phyloP scores from a whole-genome alignment of 768 basidiomycete genomes.

The Boletus edulis region DNA sequence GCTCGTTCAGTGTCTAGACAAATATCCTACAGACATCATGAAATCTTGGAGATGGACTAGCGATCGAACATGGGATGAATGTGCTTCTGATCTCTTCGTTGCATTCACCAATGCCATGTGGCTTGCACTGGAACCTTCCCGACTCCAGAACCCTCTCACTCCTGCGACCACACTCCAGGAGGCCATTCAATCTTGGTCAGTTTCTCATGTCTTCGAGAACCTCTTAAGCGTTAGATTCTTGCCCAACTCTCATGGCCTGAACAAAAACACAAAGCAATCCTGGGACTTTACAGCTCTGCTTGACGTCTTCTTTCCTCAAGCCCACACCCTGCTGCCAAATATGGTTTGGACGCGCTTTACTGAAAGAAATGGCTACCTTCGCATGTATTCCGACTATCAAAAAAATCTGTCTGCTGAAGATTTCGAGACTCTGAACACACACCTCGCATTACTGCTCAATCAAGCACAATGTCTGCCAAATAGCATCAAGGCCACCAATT shows the following conservation, averaged over 20 bases:
- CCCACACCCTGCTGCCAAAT: not conserved
- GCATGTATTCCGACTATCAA: not conserved
- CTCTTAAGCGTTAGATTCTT: slow-evolving; percentile 4
- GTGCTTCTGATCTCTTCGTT: not conserved
- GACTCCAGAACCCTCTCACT: not conserved
- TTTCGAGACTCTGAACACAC: not conserved
- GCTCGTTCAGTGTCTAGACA: not conserved
- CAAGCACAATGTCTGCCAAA: slow-evolving; percentile 3
- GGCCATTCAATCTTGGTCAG: slow-evolving; percentile 2
- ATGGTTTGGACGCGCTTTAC: slow-evolving; percentile 1
- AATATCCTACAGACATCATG: not conserved
- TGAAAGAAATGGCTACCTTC: not conserved
- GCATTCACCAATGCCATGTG: slow-evolving; percentile 6
- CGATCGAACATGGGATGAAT: not conserved
- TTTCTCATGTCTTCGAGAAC: not conserved
- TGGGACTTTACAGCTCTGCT: slow-evolving; percentile 2
- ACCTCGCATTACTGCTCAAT: not conserved
- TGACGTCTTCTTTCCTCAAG: not conserved
- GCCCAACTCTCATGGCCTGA: slow-evolving; percentile 4
- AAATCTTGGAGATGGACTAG: not conserved
- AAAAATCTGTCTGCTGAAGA: not conserved
- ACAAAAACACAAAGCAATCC: not conserved
- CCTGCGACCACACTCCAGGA: not conserved
- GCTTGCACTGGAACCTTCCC: not conserved
- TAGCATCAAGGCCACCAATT: not conserved